These are phyloP conservation scores for Calocera cornea DNA, from an alignment of 768 basidiomycete genomes.

Conservation along the genomic window DNA sequence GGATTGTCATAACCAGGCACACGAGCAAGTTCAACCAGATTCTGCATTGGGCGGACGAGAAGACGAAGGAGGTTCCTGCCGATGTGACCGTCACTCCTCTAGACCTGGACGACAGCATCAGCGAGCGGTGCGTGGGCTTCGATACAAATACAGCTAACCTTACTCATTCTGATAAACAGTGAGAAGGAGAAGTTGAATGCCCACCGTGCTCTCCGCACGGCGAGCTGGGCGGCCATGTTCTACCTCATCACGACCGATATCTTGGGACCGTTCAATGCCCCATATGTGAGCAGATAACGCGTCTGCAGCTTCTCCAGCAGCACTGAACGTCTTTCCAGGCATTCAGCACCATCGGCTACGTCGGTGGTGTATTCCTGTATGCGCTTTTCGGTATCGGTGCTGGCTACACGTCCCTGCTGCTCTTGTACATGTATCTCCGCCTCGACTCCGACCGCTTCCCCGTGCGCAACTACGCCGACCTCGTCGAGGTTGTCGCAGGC, in stretches of 20 bases:
- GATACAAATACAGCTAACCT: too few relatives aligned
- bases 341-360: constrained; percentile 9
- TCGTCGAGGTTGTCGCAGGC: constrained; percentile 44
- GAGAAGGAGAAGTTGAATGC: background rate
- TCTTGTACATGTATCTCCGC: constrained; percentile 43
- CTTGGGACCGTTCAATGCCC: background rate
- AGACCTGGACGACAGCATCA: background rate
- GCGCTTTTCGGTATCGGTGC: constrained; percentile 30
- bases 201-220: background rate
- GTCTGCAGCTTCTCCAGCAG: background rate
- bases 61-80: background rate
- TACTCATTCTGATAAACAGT: background rate
- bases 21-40: background rate
- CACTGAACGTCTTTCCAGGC: constrained; percentile 6
- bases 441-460: constrained; percentile 46
- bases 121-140: background rate
- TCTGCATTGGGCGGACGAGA: background rate
- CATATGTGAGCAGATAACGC: background rate
- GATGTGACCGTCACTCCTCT: background rate
- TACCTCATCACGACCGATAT: constrained; percentile 16
- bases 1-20: background rate
- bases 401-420: constrained; percentile 40
- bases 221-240: constrained; percentile 9
- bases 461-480: constrained; percentile 40
- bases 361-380: constrained; percentile 11